Evolutionary conservation across 352 stramenopile species (phyloP), one percentile per base, ranked within the genome.

Genomic region (Phytophthora tentaculata): DNA sequence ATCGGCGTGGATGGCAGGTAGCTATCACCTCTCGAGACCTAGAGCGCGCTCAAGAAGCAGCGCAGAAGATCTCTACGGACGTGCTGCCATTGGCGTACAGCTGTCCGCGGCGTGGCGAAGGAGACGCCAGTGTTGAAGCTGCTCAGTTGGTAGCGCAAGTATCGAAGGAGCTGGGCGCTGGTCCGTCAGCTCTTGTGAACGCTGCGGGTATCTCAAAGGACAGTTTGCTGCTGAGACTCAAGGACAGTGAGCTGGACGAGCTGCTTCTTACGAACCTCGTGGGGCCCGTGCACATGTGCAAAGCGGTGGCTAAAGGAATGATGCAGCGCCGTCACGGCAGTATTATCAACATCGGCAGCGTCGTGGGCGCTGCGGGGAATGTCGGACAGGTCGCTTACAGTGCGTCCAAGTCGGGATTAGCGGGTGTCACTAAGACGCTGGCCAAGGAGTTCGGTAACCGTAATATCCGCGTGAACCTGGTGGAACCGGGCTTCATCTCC

Each of bases 381-480:
- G 74, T 80, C 12, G 90, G 90, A 0, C 88, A 96, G 64, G 81
- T 88, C 0, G 88, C 77, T 20, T 97, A 97, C 76, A 92, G 81
- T 62, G 85, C 84, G 12, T 92, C 88, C 19, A 97, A 97, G 64
- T 77, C 86, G 16, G 90, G 76, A 8, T 78, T 97, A 2, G 61
- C 80, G 12, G 88, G 88, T 17, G 76, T 94, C 43, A 96, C 86
- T 50, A 89, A 81, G 64, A 88, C 87, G 51, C 77, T 96, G 41
- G 88, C 88, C 29, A 95, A 94, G 50, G 90, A 97, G 65, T 77
- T 97, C 13, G 88, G 88, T 20, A 84, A 73, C 49, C 84, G 87
- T 23, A 90, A 92, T 53, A 93, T 97, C 61, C 85, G 90, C 26
- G 88, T 97, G 23, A 97, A 97, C 64, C 69, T 96, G 14, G 86